phyloP scores from a whole-genome alignment of 331 rosid genomes.

The Erythrophleum ivorense region DNA sequence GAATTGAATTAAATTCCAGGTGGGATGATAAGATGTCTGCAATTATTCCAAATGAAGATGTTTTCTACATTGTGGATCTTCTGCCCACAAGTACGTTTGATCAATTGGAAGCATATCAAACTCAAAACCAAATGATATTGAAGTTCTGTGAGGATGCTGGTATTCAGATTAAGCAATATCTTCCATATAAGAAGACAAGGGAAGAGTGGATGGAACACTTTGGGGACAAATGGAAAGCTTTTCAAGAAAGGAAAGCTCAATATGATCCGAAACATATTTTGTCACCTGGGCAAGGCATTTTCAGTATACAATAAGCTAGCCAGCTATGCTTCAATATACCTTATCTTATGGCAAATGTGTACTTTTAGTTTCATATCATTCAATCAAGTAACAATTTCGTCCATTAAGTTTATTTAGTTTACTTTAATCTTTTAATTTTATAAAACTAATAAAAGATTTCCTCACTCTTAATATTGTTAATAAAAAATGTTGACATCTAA shows the following conservation, averaged over 20 bases:
- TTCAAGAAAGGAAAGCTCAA: slow-evolving; percentile 49
- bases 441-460: too few relatives aligned
- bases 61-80: slow-evolving; percentile 60
- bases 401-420: too few relatives aligned
- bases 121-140: slow-evolving; percentile 54
- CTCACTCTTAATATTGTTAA: too few relatives aligned
- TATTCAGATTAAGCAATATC: slow-evolving; percentile 61
- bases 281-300: slow-evolving; percentile 83
- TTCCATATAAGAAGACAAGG: slow-evolving; percentile 53
- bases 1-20: slow-evolving; percentile 44
- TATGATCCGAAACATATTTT: slow-evolving; percentile 76
- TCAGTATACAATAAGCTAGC: slow-evolving; percentile 29
- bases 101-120: slow-evolving; percentile 40
- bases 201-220: slow-evolving; percentile 65
- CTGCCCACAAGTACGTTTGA: slow-evolving; percentile 47
- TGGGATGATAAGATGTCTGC: slow-evolving; percentile 82
- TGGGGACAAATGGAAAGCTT: slow-evolving; percentile 71
- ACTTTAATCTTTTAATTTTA: too few relatives aligned
- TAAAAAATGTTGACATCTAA: too few relatives aligned
- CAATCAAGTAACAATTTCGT: too few relatives aligned
- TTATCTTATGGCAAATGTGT: too few relatives aligned
- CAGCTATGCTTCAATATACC: too few relatives aligned
- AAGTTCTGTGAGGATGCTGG: slow-evolving; percentile 52
- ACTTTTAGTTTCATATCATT: too few relatives aligned
- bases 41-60: slow-evolving; percentile 65